Evolutionary conservation across 2,329 filamentous ascomycete species (phyloP), one percentile per base, ranked within the genome.

Genomic region (Fusarium paranaense): DNA sequence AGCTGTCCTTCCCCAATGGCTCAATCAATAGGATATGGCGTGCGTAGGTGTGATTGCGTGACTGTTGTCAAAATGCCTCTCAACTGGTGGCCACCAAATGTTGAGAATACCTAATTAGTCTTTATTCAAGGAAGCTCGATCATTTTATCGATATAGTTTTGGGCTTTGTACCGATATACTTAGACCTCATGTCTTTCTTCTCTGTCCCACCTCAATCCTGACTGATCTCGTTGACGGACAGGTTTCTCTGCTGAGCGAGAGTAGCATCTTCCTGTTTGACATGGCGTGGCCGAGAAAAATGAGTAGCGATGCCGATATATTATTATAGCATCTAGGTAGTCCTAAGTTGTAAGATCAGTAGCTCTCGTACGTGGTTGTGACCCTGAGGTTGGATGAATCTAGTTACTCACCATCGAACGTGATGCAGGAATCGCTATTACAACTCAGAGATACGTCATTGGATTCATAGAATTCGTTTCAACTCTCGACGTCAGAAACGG

Each of bases 61-160:
- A 52, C 27, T 16, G 18, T 3, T 20, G 18, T 9, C 4, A 54
- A 54, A 30, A 54, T 32, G 4, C 47, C 47, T 54, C 47, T 52
- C 2, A 30, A n/a, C 18, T 14, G 6, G 10, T 52, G 27, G 18
- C 25, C 10, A 30, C 6, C 27, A 32, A 20, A 2, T 47, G 25
- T n/a, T n/a, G 42, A 8, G 14, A 30, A 30, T 20, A 6, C 47
- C 27, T 5, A 52, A 30, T 14, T 13, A 13, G 5, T 8, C 4
- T 32, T 14, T 20, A n/a, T 20, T n/a, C 18, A 22, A 22, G 22
- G 22, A 22, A 2, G 13, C 14, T 2, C 20, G 6, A 20, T 13
- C 2, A 32, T 14, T 0, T 14, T 2, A 20, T 20, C 4, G 10
- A 14, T 0, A 30, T 20, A 1, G 4, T 2, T 3, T 18, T 14